phyloP scores from a whole-genome alignment of 345 rosid genomes.

The Stellera chamaejasme region DNA sequence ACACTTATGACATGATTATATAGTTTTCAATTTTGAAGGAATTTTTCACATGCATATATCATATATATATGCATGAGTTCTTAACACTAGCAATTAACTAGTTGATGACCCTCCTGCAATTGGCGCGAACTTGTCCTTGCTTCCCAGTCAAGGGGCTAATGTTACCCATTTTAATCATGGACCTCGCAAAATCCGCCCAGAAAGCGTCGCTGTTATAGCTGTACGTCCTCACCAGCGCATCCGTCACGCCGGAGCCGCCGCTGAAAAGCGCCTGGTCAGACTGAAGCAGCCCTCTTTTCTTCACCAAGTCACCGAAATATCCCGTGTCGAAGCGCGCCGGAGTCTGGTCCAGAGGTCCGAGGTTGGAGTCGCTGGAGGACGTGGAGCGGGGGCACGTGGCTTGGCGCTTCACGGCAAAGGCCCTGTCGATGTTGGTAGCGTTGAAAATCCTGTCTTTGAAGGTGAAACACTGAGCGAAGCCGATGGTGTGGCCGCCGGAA shows the following conservation, averaged over 20 bases:
- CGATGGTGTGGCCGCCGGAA: slow-evolving; percentile 43
- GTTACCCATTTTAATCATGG: slow-evolving; percentile 52
- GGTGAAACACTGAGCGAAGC: slow-evolving; percentile 20
- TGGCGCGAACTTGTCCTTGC: slow-evolving; percentile 29
- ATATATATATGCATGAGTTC: too few species aligned
- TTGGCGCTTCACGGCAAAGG: slow-evolving; percentile 21
- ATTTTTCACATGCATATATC: too few species aligned
- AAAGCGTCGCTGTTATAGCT: slow-evolving; percentile 18
- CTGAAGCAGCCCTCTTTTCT: slow-evolving; percentile 28
- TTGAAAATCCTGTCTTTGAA: slow-evolving; percentile 27
- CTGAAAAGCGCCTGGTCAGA: slow-evolving; percentile 37
- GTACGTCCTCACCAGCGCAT: slow-evolving; percentile 23
- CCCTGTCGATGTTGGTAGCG: slow-evolving; percentile 20
- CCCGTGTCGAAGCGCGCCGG: slow-evolving; percentile 24
- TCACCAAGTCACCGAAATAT: slow-evolving; percentile 25
- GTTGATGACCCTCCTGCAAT: slow-evolving; percentile 20
- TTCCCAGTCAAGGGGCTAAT: slow-evolving; percentile 31
- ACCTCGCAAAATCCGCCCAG: slow-evolving; percentile 24
- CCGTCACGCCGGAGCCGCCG: slow-evolving; percentile 25
- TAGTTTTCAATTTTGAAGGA: too few species aligned
- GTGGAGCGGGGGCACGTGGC: slow-evolving; percentile 18
- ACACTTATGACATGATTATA: too few species aligned
- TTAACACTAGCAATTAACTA: neutral
- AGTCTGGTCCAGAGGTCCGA: slow-evolving; percentile 24
- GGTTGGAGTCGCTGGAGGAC: slow-evolving; percentile 16